Evolutionary conservation across 371 early-diverging fungal genomes (phyloP).

Genomic region (Rhizopus delemar): DNA sequence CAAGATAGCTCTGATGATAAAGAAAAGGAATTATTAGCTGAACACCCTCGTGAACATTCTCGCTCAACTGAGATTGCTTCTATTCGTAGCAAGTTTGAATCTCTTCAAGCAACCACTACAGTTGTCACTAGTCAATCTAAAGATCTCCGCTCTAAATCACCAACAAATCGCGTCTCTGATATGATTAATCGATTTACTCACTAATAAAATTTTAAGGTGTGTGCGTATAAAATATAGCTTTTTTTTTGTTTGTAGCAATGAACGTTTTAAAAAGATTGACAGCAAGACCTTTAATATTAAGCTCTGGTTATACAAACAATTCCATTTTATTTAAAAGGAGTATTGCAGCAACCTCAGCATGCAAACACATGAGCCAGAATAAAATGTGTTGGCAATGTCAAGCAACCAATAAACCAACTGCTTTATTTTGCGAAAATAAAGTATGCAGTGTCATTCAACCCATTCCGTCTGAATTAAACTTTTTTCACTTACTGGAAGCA

Average conservation of each 20-base stretch:
- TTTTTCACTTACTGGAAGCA: constrained; percentile 62
- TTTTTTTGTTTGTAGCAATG: constrained; percentile 3
- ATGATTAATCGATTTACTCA: constrained; percentile 41
- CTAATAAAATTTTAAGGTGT: constrained; percentile 8
- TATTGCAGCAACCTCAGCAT: neutral
- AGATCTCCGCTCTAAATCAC: constrained; percentile 37
- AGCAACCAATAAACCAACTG: constrained; percentile 39
- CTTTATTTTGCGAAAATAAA: constrained; percentile 55
- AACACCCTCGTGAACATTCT: constrained; percentile 2
- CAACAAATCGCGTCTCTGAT: constrained; percentile 39
- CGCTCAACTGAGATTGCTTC: constrained; percentile 36
- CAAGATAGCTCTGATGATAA: constrained; percentile 17
- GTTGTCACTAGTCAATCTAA: constrained; percentile 17
- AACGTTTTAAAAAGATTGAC: constrained; percentile 2
- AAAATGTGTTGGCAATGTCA: constrained; percentile 58
- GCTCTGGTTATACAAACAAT: neutral
- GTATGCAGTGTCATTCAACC: constrained; percentile 74
- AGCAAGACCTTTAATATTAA: constrained; percentile 7
- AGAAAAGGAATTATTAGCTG: too few relatives aligned
- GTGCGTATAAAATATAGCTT: neutral
- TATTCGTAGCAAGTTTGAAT: constrained; percentile 40
- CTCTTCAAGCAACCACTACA: constrained; percentile 13
- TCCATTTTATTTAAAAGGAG: neutral
- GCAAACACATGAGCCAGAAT: constrained; percentile 14
- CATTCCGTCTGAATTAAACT: constrained; percentile 59